Percentiles rank a stretch among this genome's conserved stretches.
phyloP scores from a whole-genome alignment of 1,284 basidiomycete species.

The Sanghuangporus weigelae region DNA sequence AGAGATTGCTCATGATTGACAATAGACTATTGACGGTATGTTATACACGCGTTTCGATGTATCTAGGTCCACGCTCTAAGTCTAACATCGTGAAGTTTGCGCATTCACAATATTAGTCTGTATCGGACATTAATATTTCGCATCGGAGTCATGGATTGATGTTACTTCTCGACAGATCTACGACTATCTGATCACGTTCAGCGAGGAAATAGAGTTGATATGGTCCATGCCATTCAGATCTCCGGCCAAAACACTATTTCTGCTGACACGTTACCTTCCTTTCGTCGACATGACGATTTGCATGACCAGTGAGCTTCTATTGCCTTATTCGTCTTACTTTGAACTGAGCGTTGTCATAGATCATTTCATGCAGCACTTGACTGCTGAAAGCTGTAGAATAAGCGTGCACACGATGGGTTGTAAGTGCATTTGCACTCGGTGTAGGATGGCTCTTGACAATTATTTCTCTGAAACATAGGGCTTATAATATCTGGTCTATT shows the following conservation, averaged over 20 bases:
- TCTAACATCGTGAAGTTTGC: not conserved
- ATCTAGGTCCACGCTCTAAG: too few species aligned
- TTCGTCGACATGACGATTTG: not conserved
- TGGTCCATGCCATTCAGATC: constrained; percentile 5
- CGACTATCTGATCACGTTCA: not conserved
- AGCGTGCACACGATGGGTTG: not conserved
- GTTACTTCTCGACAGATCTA: not conserved
- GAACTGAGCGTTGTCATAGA: not conserved
- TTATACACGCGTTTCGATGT: not conserved
- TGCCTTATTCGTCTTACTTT: not conserved
- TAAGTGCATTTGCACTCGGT: not conserved
- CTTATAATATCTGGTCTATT: not conserved
- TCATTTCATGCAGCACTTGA: not conserved
- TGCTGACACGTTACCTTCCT: not conserved
- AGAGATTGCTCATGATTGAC: not conserved
- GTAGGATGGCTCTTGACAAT: too few species aligned
- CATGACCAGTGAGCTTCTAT: not conserved
- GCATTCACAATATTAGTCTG: not conserved
- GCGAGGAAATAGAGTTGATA: not conserved
- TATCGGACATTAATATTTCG: not conserved
- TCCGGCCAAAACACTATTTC: not conserved
- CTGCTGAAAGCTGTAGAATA: not conserved
- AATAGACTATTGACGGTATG: not conserved
- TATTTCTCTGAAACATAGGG: not conserved
- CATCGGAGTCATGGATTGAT: not conserved